phyloP scores from a whole-genome alignment of 345 rosid species.

The Lepidium sativum region DNA sequence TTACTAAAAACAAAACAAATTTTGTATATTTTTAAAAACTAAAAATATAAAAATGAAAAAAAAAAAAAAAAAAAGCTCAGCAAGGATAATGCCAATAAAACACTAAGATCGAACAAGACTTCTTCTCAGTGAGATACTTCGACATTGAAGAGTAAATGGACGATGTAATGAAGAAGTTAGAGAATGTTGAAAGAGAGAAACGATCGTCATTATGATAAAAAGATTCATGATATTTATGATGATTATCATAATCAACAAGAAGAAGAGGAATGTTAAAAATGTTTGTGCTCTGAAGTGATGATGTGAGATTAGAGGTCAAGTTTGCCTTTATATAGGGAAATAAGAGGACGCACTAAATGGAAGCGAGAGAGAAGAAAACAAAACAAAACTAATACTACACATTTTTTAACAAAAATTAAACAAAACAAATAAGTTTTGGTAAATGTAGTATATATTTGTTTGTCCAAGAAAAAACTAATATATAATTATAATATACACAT shows the following conservation, averaged over 20 bases:
- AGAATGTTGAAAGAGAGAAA: neutral
- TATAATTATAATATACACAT: neutral
- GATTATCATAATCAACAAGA: neutral
- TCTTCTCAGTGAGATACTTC: neutral
- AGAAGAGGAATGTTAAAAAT: conserved; percentile 5
- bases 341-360: neutral
- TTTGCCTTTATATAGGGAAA: conserved; percentile 7
- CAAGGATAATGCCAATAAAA: conserved; percentile 38
- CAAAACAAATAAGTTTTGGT: no score
- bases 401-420: no score
- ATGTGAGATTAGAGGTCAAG: conserved; percentile 8
- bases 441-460: no score
- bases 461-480: no score
- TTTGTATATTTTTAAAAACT: neutral
- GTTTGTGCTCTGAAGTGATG: conserved; percentile 13
- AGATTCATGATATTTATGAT: neutral
- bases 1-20: neutral
- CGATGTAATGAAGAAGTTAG: conserved; percentile 6
- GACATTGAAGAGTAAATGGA: neutral
- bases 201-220: neutral
- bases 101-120: neutral
- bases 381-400: neutral
- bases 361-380: neutral
- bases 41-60: neutral
- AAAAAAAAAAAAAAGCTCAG: conserved; percentile 38